phyloP scores from a whole-genome alignment of 208 protist genomes.

The Tritrichomonas musculus region DNA sequence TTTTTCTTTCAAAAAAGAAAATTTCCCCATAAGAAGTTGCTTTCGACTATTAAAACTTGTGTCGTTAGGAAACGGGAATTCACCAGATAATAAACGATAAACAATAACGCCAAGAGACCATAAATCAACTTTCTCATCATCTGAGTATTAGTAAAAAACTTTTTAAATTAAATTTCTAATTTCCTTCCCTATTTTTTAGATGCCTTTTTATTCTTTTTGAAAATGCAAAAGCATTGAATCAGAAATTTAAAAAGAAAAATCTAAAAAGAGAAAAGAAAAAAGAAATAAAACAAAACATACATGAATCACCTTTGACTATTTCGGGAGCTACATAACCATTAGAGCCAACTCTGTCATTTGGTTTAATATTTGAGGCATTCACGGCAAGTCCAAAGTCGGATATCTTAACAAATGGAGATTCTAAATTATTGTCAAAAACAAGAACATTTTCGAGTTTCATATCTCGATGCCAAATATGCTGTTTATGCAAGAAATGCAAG shows the following conservation, averaged over 20 bases:
- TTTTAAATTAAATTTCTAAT: too few relatives aligned
- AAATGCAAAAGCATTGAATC: neutral
- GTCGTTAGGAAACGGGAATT: neutral
- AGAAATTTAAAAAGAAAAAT: neutral
- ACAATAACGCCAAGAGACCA: conserved; percentile 3
- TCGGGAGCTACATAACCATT: neutral
- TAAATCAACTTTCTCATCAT: neutral
- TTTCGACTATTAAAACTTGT: too few relatives aligned
- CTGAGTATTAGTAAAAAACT: conserved; percentile 5
- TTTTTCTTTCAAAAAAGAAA: too few relatives aligned
- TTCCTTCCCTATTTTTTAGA: too few relatives aligned
- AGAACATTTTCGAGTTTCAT: conserved; percentile 8
- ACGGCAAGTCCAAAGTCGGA: neutral
- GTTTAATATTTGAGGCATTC: neutral
- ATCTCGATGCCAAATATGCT: neutral
- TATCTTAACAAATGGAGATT: neutral
- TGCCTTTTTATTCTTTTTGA: too few relatives aligned
- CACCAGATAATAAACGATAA: neutral
- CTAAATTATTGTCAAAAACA: neutral
- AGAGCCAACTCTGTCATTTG: neutral
- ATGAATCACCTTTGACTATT: neutral
- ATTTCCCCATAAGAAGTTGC: too few relatives aligned
- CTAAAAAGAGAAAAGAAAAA: neutral
- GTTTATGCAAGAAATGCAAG: neutral
- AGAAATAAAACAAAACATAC: neutral